These are phyloP conservation scores for Trichosporon faecale DNA, from an alignment of 1,284 basidiomycete species.

Conservation along the genomic window DNA sequence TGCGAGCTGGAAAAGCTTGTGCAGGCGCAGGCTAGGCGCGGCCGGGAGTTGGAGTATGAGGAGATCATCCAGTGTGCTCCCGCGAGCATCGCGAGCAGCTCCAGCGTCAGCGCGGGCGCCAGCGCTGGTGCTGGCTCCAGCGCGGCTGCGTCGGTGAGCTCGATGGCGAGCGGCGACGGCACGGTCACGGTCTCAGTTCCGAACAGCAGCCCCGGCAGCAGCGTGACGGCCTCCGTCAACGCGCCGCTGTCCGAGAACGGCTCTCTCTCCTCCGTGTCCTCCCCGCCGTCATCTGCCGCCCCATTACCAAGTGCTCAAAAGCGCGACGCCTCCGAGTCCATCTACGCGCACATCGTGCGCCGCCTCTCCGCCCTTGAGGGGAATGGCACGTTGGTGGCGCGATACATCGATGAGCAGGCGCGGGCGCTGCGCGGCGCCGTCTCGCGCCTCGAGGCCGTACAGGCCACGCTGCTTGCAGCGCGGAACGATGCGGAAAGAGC, in stretches of 20 bases:
- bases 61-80: constrained; percentile 21
- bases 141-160: no score
- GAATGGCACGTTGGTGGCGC: constrained; percentile 79
- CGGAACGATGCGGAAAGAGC: not conserved
- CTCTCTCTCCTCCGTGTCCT: not conserved
- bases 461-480: not conserved
- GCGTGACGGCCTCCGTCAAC: not conserved
- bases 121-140: no score
- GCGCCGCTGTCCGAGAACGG: not conserved
- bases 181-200: not conserved
- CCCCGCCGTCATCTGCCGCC: no score
- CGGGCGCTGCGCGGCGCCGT: constrained; percentile 72
- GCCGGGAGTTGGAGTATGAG: constrained; percentile 8
- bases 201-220: not conserved
- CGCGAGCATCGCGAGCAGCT: not conserved
- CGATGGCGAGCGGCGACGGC: not conserved
- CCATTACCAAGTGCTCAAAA: not conserved
- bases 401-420: constrained; percentile 89
- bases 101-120: not conserved
- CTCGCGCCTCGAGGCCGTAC: constrained; percentile 59
- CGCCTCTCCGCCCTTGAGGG: constrained; percentile 78
- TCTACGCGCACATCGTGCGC: constrained; percentile 95
- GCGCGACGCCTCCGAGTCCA: constrained; percentile 75
- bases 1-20: constrained; percentile 42
- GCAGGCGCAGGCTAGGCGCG: constrained; percentile 35